Percentiles rank a stretch among this genome's conserved stretches.
Conservation (phyloP, 257 asterid genomes). For the Ocimum tenuiflorum region DNA sequence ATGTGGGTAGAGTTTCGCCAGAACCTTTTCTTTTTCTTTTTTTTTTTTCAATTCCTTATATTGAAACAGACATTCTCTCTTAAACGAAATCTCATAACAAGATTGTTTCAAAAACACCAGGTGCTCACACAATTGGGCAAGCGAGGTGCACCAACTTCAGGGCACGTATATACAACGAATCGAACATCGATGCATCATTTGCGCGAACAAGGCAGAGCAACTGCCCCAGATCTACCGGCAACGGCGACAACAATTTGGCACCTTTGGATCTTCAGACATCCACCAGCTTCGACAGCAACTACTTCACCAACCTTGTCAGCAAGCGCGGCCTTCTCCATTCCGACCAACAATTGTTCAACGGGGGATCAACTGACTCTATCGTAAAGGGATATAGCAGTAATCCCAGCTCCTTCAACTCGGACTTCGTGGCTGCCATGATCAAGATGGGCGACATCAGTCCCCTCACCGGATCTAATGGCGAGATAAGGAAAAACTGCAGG, state of each 20-base stretch:
- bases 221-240: slow-evolving; percentile 57
- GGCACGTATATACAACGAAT: slow-evolving; percentile 69
- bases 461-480: slow-evolving; percentile 71
- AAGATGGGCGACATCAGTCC: slow-evolving; percentile 74
- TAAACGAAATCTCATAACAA: neutral
- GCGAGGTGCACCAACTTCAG: slow-evolving; percentile 84
- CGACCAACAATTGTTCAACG: slow-evolving; percentile 72
- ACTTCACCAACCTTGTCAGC: slow-evolving; percentile 51
- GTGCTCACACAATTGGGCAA: slow-evolving; percentile 83
- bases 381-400: slow-evolving; percentile 39
- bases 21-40: no score
- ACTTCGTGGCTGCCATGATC: slow-evolving; percentile 60
- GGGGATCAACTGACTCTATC: slow-evolving; percentile 51
- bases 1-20: no score
- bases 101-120: slow-evolving; percentile 12
- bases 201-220: slow-evolving; percentile 41
- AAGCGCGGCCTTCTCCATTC: slow-evolving; percentile 77
- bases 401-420: slow-evolving; percentile 35
- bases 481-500: slow-evolving; percentile 77
- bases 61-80: no score
- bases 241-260: slow-evolving; percentile 79
- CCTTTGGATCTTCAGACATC: slow-evolving; percentile 67
- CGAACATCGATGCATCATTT: slow-evolving; percentile 44
- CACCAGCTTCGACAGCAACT: slow-evolving; percentile 56
- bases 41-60: no score